Conservation (phyloP, 192 early-diverging fungal species). For the Entophlyctis luteolus region DNA sequence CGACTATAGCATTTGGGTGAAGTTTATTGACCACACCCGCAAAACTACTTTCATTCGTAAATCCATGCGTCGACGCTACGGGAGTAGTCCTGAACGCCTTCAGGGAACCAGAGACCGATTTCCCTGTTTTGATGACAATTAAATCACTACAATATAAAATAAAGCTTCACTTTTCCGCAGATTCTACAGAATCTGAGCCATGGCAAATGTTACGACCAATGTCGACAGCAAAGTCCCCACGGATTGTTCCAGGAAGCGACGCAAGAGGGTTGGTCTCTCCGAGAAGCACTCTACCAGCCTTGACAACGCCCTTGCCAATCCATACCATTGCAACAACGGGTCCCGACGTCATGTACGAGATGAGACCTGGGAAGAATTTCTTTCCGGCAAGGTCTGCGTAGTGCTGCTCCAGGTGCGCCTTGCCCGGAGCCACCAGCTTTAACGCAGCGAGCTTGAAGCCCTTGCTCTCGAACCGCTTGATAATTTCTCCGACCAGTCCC, state of each 20-base stretch:
- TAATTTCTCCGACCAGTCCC: slow-evolving; percentile 81
- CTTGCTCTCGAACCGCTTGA: slow-evolving; percentile 74
- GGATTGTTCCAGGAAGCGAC: not conserved
- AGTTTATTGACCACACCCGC: too few species aligned
- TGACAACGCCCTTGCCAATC: slow-evolving; percentile 21
- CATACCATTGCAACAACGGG: slow-evolving; percentile 61
- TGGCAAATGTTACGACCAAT: slow-evolving; percentile 69
- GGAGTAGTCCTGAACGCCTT: slow-evolving; percentile 33
- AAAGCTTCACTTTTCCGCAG: not conserved
- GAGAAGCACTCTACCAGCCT: slow-evolving; percentile 76
- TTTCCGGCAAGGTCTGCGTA: slow-evolving; percentile 75
- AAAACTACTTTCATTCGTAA: slow-evolving; percentile 7
- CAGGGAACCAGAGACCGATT: slow-evolving; percentile 24
- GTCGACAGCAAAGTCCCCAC: slow-evolving; percentile 51
- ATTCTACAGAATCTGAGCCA: slow-evolving; percentile 81
- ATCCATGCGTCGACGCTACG: slow-evolving; percentile 53
- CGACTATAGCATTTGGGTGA: too few species aligned
- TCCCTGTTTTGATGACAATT: too few species aligned
- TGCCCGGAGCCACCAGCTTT: slow-evolving; percentile 65
- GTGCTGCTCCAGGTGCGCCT: slow-evolving; percentile 70
- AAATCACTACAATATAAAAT: not conserved
- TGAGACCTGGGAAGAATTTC: slow-evolving; percentile 83
- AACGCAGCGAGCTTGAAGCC: slow-evolving; percentile 89
- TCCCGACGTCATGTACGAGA: slow-evolving; percentile 87
- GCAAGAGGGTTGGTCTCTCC: slow-evolving; percentile 87